Percentiles rank a stretch among this genome's conserved stretches.
phyloP scores from a whole-genome alignment of 352 stramenopile species.

The Pythium rhizo-oryzae region DNA sequence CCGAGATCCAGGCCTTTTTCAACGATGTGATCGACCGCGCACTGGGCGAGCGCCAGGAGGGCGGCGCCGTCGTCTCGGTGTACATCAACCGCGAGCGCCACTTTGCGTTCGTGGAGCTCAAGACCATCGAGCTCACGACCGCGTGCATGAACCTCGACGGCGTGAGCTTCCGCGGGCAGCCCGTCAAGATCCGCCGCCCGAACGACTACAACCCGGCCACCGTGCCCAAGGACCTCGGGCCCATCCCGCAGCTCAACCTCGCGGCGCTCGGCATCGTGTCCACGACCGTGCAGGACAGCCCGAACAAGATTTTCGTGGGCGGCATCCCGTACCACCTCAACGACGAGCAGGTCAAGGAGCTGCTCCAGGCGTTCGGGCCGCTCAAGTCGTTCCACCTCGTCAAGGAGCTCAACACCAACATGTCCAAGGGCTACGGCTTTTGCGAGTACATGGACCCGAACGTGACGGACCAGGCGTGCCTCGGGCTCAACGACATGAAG shows the following conservation, averaged over 20 bases:
- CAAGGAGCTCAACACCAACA: conserved; percentile 90
- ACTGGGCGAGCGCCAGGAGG: conserved; percentile 73
- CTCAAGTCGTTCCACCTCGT: conserved; percentile 97
- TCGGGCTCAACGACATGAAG: conserved; percentile 96
- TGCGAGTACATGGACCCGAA: conserved; percentile 95
- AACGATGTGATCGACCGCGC: conserved; percentile 91
- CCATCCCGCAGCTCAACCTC: conserved; percentile 90
- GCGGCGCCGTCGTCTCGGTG: conserved; percentile 82
- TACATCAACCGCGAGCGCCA: conserved; percentile 97
- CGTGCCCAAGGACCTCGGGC: conserved; percentile 85
- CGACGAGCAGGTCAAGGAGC: conserved; percentile 94
- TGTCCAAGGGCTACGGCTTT: conserved; percentile 98
- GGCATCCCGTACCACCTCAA: conserved; percentile 97
- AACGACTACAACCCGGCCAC: conserved; percentile 97
- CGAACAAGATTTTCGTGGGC: conserved; percentile 98
- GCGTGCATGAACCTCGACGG: conserved; percentile 96
- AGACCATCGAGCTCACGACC: conserved; percentile 96
- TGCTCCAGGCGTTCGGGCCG: conserved; percentile 95
- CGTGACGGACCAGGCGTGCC: conserved; percentile 91
- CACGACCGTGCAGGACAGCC: conserved; percentile 95
- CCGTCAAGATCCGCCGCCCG: conserved; percentile 96
- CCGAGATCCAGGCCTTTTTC: conserved; percentile 92
- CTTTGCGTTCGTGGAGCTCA: conserved; percentile 98
- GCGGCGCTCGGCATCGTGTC: conserved; percentile 94
- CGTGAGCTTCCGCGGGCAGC: conserved; percentile 93